Evolutionary conservation across 2,329 filamentous ascomycete species (phyloP).

Genomic region (Elsinoe necatrix): DNA sequence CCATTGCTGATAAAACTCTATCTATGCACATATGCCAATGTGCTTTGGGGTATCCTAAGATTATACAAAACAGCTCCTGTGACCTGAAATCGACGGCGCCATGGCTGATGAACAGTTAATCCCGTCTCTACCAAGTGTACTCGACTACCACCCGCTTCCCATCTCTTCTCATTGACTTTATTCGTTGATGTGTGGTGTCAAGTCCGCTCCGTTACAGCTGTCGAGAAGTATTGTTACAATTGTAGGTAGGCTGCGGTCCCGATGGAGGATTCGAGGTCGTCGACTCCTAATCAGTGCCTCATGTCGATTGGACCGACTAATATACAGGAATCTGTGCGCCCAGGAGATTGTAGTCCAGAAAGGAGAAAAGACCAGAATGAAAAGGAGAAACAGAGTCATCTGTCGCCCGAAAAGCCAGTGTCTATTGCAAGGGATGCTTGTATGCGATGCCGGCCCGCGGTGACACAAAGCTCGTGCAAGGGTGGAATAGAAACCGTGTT

Average conservation of each 20-base stretch:
- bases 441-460: conserved; percentile 13
- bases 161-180: neutral
- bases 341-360: neutral
- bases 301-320: neutral
- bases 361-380: neutral
- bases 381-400: neutral
- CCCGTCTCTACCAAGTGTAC: neutral
- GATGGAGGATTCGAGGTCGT: neutral
- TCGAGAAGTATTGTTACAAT: neutral
- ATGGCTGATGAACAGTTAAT: neutral
- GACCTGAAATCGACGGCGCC: neutral
- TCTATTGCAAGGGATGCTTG: conserved; percentile 7
- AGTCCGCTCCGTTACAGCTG: neutral
- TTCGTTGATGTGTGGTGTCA: neutral
- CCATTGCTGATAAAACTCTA: neutral
- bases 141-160: neutral
- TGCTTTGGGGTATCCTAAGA: conserved; percentile 1
- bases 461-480: conserved; percentile 5
- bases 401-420: neutral
- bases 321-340: conserved; percentile 9
- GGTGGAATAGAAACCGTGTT: neutral
- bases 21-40: neutral
- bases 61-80: neutral
- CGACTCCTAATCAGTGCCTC: neutral
- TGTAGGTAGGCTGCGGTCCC: neutral